A percentile compares a stretch with the other conserved stretches of the same genome.
These are phyloP conservation scores for Danielozyma ontarioensis DNA, from an alignment of 805 yeast genomes.

Conservation along the genomic window DNA sequence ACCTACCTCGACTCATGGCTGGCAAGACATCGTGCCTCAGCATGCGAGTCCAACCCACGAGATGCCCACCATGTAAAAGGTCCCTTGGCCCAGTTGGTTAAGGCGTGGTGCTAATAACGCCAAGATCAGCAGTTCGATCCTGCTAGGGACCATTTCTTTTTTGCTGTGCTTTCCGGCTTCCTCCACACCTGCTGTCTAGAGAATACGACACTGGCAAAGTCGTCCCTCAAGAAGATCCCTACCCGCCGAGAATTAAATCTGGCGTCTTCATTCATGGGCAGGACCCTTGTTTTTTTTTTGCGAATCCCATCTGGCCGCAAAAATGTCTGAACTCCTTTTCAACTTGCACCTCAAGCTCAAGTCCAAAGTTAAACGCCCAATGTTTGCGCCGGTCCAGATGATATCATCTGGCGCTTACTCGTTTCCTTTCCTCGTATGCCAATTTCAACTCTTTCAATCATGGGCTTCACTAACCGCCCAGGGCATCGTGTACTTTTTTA, in stretches of 20 bases:
- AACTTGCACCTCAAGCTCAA: neutral
- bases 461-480: constrained; percentile 7
- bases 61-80: no score
- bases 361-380: constrained; percentile 1
- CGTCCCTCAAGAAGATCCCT: no score
- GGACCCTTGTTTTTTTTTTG: no score
- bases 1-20: no score
- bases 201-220: no score
- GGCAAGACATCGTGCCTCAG: no score
- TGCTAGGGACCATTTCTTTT: constrained; percentile 23
- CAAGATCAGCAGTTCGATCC: constrained; percentile 47
- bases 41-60: no score
- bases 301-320: no score
- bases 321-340: neutral
- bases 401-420: constrained; percentile 14
- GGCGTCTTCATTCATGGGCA: no score
- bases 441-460: neutral
- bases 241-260: no score
- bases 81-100: constrained; percentile 60
- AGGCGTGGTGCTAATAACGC: constrained; percentile 57
- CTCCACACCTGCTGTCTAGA: no score
- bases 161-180: no score
- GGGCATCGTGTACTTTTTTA: constrained; percentile 39
- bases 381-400: constrained; percentile 4
- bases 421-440: constrained; percentile 20